phyloP scores from a whole-genome alignment of 2,329 filamentous ascomycete genomes.

The Calonectria hawksworthii region DNA sequence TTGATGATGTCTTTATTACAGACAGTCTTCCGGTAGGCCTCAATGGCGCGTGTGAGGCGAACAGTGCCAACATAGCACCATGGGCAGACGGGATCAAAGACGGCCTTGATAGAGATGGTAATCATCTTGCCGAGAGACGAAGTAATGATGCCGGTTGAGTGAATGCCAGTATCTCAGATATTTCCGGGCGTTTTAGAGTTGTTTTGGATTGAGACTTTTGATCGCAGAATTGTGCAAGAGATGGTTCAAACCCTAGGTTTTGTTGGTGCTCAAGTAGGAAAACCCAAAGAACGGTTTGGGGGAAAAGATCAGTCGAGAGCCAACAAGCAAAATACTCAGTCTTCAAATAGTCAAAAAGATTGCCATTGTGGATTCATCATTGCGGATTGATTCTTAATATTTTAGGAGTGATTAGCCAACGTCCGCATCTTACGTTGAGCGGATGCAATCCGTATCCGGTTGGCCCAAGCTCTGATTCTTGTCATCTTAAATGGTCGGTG shows the following conservation, averaged over 20 bases:
- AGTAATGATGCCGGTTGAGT: too few species aligned
- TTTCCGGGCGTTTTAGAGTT: not conserved
- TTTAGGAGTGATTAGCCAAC: not conserved
- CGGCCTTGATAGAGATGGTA: not conserved
- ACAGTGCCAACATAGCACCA: not conserved
- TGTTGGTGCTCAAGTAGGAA: not conserved
- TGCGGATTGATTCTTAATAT: not conserved
- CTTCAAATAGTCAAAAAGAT: not conserved
- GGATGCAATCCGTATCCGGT: not conserved
- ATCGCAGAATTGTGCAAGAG: too few species aligned
- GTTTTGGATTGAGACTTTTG: not conserved
- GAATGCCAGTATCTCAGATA: rapidly evolving
- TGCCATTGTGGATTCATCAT: not conserved
- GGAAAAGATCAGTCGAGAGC: not conserved
- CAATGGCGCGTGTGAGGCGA: not conserved
- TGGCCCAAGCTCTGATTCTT: not conserved
- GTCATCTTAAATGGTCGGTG: not conserved
- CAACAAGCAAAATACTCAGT: not conserved
- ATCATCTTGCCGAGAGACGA: not conserved
- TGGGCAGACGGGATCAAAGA: not conserved
- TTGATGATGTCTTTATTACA: not conserved
- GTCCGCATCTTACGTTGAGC: not conserved
- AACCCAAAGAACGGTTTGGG: not conserved
- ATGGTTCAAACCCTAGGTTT: not conserved
- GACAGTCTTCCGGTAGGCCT: not conserved